Conservation (phyloP, 495 filamentous ascomycete genomes). For the Pseudoneurospora amorphoporcata region DNA sequence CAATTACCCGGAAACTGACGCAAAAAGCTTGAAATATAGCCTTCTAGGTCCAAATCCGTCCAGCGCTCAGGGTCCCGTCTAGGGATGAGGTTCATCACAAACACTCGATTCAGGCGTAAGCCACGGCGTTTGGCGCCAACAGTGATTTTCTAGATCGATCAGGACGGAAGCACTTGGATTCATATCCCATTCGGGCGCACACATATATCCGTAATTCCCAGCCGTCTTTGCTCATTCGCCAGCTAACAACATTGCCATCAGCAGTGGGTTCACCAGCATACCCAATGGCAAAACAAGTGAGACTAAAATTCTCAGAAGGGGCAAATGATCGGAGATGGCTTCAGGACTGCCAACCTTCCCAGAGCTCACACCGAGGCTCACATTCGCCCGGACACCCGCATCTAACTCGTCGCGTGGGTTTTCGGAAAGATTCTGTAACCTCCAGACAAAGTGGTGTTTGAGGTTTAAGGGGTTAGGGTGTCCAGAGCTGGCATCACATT, state of each 20-base stretch:
- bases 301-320: neutral
- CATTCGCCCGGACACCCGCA: neutral
- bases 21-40: neutral
- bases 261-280: neutral
- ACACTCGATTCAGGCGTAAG: neutral
- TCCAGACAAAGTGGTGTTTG: constrained; percentile 14
- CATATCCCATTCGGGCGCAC: neutral
- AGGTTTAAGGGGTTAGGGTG: constrained; percentile 11
- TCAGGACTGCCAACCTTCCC: neutral
- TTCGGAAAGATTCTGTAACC: constrained; percentile 5
- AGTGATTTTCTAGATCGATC: neutral
- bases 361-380: neutral
- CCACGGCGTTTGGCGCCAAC: neutral
- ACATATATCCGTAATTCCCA: neutral
- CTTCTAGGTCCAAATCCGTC: neutral
- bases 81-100: neutral
- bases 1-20: neutral
- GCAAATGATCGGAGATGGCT: neutral
- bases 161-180: neutral
- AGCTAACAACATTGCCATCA: neutral
- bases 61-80: neutral
- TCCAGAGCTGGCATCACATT: constrained; percentile 5
- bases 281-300: neutral
- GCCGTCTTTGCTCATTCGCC: neutral
- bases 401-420: neutral